phyloP scores from a whole-genome alignment of 208 protist genomes.

The Acanthamoeba rhysodes region DNA sequence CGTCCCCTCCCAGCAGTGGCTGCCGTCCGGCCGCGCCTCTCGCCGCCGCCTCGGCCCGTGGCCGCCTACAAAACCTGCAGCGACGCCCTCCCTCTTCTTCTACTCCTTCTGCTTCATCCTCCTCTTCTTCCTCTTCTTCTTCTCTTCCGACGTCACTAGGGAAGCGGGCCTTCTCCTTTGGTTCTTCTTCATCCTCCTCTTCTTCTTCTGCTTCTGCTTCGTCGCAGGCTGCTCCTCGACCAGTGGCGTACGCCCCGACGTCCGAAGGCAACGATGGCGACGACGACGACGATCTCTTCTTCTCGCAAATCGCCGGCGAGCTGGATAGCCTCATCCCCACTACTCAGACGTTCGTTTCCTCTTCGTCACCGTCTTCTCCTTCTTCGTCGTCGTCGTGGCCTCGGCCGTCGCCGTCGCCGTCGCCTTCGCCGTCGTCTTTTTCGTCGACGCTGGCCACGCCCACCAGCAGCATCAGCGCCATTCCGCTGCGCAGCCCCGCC shows the following conservation, averaged over 20 bases:
- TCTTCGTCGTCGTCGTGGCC: too few relatives aligned
- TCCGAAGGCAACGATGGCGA: neutral
- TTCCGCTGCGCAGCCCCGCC: neutral
- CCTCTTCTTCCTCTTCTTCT: too few relatives aligned
- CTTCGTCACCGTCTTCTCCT: neutral
- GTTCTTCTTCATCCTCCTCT: too few relatives aligned
- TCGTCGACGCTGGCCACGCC: neutral
- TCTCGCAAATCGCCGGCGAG: constrained; percentile 18
- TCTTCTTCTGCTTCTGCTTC: neutral
- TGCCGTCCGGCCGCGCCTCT: too few relatives aligned
- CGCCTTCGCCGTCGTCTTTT: too few relatives aligned
- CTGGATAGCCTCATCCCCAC: neutral
- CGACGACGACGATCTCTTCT: constrained; percentile 34
- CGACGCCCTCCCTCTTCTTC: neutral
- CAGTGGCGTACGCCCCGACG: neutral
- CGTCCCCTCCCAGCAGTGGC: neutral
- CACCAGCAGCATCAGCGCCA: neutral
- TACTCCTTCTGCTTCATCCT: neutral
- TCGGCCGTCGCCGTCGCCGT: neutral
- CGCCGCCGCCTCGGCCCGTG: neutral
- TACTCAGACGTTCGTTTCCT: neutral
- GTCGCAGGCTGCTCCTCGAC: neutral
- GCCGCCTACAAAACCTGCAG: neutral
- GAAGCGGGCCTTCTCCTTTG: too few relatives aligned
- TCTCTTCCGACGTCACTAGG: too few relatives aligned